phyloP scores from a whole-genome alignment of 2,329 filamentous ascomycete species.

The Leptographium flavum region DNA sequence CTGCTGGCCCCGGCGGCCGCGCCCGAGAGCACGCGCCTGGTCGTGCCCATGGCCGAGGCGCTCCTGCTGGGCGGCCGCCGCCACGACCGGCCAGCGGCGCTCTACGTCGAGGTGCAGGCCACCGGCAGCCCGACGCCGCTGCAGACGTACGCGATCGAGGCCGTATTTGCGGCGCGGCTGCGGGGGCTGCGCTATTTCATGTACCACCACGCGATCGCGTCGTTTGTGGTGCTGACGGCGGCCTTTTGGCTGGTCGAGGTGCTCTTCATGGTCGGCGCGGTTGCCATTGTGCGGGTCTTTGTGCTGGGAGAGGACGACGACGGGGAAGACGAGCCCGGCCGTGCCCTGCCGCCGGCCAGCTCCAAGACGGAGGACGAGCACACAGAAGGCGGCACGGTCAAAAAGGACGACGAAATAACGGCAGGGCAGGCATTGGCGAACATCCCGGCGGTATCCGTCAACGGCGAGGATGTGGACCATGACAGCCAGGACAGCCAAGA shows the following conservation, averaged over 20 bases:
- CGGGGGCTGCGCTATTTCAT: conserved; percentile 70
- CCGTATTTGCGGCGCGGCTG: conserved; percentile 62
- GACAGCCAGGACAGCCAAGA: too few species aligned
- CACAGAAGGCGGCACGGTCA: neutral
- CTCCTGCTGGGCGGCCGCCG: conserved; percentile 41
- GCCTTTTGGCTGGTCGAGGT: conserved; percentile 70
- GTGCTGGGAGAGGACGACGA: neutral
- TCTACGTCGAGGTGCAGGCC: conserved; percentile 51
- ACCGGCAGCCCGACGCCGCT: conserved; percentile 25
- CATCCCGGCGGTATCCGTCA: too few species aligned
- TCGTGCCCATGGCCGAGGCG: conserved; percentile 58
- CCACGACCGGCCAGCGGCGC: conserved; percentile 24
- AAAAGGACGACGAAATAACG: neutral
- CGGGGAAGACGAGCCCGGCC: neutral
- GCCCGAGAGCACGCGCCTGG: conserved; percentile 47
- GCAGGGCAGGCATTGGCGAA: too few species aligned
- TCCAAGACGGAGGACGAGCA: neutral
- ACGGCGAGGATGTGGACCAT: too few species aligned
- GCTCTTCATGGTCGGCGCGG: conserved; percentile 48
- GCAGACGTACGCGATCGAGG: conserved; percentile 58
- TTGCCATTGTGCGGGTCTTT: conserved; percentile 35
- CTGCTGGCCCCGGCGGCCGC: conserved; percentile 46
- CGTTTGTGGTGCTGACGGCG: conserved; percentile 52
- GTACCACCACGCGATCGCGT: conserved; percentile 64
- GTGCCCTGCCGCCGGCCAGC: neutral